Evolutionary conservation across 2,329 filamentous ascomycete genomes (phyloP), one percentile per base, ranked within the genome.

Genomic region (Hymenoscyphus scutula): DNA sequence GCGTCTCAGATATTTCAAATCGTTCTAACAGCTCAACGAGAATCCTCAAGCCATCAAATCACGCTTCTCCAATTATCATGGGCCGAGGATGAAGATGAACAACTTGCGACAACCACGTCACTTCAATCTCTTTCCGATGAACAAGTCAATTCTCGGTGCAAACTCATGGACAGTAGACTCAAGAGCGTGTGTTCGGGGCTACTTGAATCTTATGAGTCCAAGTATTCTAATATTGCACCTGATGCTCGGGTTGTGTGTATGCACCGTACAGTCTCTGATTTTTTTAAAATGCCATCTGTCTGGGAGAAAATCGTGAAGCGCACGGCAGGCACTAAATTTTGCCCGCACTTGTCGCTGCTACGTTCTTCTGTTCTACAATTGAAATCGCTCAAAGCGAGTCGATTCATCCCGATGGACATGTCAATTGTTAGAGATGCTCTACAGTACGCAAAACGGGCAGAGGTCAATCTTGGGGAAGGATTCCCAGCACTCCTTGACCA

Each of bases 1-100:
- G 59, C 59, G 5, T 61, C 59, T 11, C 53, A 61, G 37, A 61
- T 61, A 37, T 61, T 61, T 19, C 59, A 61, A 51, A 48, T 61
- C 11, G 54, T 61, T 25, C n/a, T 56, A 19, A 32, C 51, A 17
- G 59, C 59, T 10, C 53, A 60, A 23, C 30, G 30, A 30, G 59
- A 56, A 23, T 60, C 59, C 13, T 30, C 53, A 4, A 60, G 29
- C 19, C 51, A 38, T 27, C 59, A 60, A 32, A 55, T 60, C 13
- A 60, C 59, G 10, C 53, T 61, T 37, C 53, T 61, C 15, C 59
- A 56, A 27, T 29, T 61, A 15, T 61, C 59, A 3, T 61, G 59
- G 53, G 53, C 59, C 10, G 53, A 56, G 32, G 59, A 57, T 30
- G 59, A 61, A 29, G 53, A 61, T 19, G 53, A 56, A 34, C 23